Percentiles rank a stretch among this genome's conserved stretches.
phyloP scores from a whole-genome alignment of 2,329 filamentous ascomycete genomes.

The Pseudopyricularia cyperi region DNA sequence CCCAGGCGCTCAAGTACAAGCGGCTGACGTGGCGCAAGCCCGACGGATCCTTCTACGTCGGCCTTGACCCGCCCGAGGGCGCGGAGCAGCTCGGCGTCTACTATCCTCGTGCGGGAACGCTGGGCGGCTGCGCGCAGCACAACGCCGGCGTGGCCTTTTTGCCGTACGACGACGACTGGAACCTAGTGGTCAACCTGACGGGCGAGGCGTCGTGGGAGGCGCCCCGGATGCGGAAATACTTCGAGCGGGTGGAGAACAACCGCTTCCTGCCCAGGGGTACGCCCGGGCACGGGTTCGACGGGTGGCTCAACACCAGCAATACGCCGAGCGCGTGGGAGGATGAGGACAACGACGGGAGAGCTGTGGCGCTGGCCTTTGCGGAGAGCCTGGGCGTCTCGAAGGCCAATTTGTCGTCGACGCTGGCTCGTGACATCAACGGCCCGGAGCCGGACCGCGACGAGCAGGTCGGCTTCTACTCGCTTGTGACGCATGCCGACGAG shows the following conservation, averaged over 20 bases:
- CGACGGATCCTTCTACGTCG: constrained; percentile 22
- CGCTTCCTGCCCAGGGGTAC: constrained; percentile 31
- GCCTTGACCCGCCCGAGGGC: constrained; percentile 16
- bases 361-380: constrained; percentile 17
- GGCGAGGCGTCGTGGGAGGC: constrained; percentile 40
- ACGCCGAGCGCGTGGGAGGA: constrained; percentile 22
- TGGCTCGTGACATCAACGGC: constrained; percentile 15
- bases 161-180: constrained; percentile 46
- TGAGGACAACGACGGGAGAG: constrained; percentile 15
- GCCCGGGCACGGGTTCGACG: constrained; percentile 38
- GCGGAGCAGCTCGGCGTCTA: constrained; percentile 27
- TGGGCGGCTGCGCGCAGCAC: constrained; percentile 42
- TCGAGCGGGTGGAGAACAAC: constrained; percentile 41
- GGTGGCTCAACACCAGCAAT: constrained; percentile 27
- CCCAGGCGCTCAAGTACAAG: constrained; percentile 30
- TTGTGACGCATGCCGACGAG: constrained; percentile 13
- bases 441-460: constrained; percentile 13
- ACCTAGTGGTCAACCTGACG: constrained; percentile 39
- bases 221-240: constrained; percentile 42
- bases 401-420: constrained; percentile 12
- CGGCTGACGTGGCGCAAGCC: constrained; percentile 36
- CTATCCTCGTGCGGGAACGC: constrained; percentile 31
- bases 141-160: constrained; percentile 36
- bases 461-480: constrained; percentile 15
- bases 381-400: constrained; percentile 17